phyloP scores from a whole-genome alignment of 163 green algal genomes.

The Chlamydomonas reinhardtii region DNA sequence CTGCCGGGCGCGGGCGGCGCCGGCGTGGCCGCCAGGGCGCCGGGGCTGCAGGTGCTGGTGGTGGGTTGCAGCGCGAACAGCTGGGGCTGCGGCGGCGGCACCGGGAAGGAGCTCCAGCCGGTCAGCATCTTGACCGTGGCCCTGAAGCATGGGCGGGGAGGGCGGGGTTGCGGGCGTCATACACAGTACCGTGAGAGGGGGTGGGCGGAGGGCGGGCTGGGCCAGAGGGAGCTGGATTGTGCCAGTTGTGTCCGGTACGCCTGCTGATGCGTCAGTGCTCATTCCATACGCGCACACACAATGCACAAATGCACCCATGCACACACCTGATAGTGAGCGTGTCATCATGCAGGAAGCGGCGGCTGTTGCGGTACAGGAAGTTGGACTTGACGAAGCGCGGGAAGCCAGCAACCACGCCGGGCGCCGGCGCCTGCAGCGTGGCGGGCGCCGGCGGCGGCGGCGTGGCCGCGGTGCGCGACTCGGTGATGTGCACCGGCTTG shows the following conservation, averaged over 20 bases:
- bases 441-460: background rate
- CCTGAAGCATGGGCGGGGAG: background rate
- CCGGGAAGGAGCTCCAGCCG: constrained; percentile 36
- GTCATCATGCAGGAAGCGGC: constrained; percentile 22
- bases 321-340: constrained; percentile 15
- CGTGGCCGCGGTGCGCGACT: constrained; percentile 10
- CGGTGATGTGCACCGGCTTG: constrained; percentile 31
- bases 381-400: constrained; percentile 45
- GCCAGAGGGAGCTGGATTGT: no score
- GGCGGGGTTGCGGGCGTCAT: no score
- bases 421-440: constrained; percentile 2
- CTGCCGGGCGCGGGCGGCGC: background rate
- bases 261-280: background rate
- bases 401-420: constrained; percentile 40
- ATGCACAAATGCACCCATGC: no score
- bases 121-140: constrained; percentile 38
- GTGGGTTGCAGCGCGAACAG: constrained; percentile 1
- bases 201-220: no score
- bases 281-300: background rate
- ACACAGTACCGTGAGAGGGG: no score
- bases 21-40: background rate
- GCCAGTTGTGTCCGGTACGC: no score
- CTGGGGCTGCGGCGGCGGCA: background rate
- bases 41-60: background rate
- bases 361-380: constrained; percentile 24